phyloP scores from a whole-genome alignment of 768 basidiomycete species.

The Hydnomerulius pinastri region DNA sequence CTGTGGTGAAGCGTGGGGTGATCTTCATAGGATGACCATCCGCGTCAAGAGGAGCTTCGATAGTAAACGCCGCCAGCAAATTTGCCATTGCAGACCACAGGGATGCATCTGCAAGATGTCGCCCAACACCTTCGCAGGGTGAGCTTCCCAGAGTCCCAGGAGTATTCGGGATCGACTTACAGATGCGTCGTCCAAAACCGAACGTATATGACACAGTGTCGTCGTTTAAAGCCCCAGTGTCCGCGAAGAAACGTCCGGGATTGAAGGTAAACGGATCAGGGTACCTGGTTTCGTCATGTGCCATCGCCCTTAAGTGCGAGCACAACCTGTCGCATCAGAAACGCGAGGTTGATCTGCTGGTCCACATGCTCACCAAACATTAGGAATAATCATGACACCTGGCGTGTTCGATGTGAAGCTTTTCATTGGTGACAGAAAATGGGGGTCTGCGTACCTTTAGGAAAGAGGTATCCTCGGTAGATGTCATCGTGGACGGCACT shows the following conservation, averaged over 20 bases:
- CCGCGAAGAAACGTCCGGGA: slow-evolving; percentile 20
- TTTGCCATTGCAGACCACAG: background rate
- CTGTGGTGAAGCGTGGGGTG: background rate
- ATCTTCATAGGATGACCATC: background rate
- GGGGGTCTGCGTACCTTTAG: background rate
- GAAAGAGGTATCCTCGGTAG: slow-evolving; percentile 4
- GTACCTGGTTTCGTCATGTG: slow-evolving; percentile 35
- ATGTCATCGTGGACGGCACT: background rate
- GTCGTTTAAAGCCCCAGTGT: background rate
- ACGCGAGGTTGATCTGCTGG: background rate
- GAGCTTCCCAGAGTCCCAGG: background rate
- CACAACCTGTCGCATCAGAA: background rate
- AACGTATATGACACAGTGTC: slow-evolving; percentile 7
- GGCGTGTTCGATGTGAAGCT: background rate
- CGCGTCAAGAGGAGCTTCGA: background rate
- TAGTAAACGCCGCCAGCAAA: background rate
- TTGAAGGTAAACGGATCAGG: slow-evolving; percentile 36
- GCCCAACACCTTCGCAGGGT: background rate
- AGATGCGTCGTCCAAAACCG: slow-evolving; percentile 9
- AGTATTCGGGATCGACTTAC: slow-evolving; percentile 24
- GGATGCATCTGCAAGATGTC: background rate
- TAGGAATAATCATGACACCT: slow-evolving; percentile 4
- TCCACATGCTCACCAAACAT: slow-evolving; percentile 7
- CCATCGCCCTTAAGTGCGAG: slow-evolving; percentile 33
- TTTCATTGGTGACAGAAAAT: no score